A percentile compares a stretch with the other conserved stretches of the same genome.
Evolutionary conservation across 2,329 filamentous ascomycete species (phyloP).

Genomic region (Bipolaris sorokiniana): DNA sequence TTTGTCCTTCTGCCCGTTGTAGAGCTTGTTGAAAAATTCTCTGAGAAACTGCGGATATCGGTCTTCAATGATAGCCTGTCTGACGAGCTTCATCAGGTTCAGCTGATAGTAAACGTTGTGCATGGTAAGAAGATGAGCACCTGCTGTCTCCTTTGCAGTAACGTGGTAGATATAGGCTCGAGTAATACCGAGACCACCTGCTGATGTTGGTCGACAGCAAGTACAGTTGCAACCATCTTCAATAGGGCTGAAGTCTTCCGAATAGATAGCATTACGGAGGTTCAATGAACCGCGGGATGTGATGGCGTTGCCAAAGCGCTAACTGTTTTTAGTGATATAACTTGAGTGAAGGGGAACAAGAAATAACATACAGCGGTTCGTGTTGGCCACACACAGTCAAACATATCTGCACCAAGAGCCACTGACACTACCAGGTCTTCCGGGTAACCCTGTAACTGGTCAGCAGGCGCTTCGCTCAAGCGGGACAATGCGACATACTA

Average conservation of each 20-base stretch:
- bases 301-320: slow-evolving; percentile 91
- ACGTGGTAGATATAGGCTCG: slow-evolving; percentile 91
- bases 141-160: slow-evolving; percentile 90
- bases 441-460: slow-evolving; percentile 73
- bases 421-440: slow-evolving; percentile 94
- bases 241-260: slow-evolving; percentile 80
- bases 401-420: slow-evolving; percentile 97
- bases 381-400: slow-evolving; percentile 99
- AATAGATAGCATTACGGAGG: slow-evolving; percentile 75
- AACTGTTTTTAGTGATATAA: neutral
- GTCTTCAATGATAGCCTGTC: slow-evolving; percentile 82
- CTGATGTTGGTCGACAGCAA: slow-evolving; percentile 70
- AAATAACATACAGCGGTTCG: slow-evolving; percentile 71
- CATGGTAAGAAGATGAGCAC: slow-evolving; percentile 83
- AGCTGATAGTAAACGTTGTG: slow-evolving; percentile 96
- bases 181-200: slow-evolving; percentile 80
- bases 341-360: neutral
- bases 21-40: slow-evolving; percentile 77
- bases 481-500: slow-evolving; percentile 57
- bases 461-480: slow-evolving; percentile 1
- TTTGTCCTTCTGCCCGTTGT: slow-evolving; percentile 64
- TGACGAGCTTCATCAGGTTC: slow-evolving; percentile 75
- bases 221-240: slow-evolving; percentile 82
- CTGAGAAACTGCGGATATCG: slow-evolving; percentile 78
- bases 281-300: slow-evolving; percentile 83